A percentile compares a stretch with the other conserved stretches of the same genome.
Conservation (phyloP, 352 stramenopile species). For the Labyrinthula sp. region DNA sequence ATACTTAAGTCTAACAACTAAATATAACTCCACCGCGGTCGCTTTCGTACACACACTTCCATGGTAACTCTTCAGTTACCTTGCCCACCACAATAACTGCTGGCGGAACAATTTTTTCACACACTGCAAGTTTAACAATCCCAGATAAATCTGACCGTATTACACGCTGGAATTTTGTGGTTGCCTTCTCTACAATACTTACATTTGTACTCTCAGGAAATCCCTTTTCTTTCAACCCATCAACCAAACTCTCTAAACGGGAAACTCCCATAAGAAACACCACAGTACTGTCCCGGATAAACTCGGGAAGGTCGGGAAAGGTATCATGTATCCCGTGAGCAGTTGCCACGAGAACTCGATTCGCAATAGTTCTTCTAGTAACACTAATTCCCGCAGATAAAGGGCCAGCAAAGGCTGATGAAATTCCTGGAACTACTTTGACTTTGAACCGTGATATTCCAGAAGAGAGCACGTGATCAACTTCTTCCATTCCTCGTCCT, state of each 20-base stretch:
- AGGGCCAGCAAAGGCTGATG: slow-evolving; percentile 72
- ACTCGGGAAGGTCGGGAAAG: slow-evolving; percentile 65
- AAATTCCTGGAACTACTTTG: slow-evolving; percentile 70
- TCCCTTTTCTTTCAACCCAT: slow-evolving; percentile 48
- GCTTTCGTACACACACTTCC: no score
- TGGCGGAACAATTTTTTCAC: slow-evolving; percentile 8
- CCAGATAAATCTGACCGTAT: slow-evolving; percentile 4
- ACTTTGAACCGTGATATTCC: slow-evolving; percentile 42
- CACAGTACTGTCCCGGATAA: slow-evolving; percentile 76
- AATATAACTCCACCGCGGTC: no score
- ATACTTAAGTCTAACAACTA: no score
- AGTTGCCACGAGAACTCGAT: slow-evolving; percentile 53
- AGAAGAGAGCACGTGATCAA: slow-evolving; percentile 46
- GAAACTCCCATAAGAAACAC: slow-evolving; percentile 93
- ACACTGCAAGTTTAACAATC: slow-evolving; percentile 1
- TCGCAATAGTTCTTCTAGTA: slow-evolving; percentile 76
- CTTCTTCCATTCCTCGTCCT: slow-evolving; percentile 75
- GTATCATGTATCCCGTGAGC: slow-evolving; percentile 34
- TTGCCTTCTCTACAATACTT: slow-evolving; percentile 71
- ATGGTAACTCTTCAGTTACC: slow-evolving; percentile 11
- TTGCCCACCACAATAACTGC: slow-evolving; percentile 14
- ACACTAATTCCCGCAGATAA: slow-evolving; percentile 72
- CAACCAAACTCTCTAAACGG: slow-evolving; percentile 58
- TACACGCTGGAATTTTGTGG: slow-evolving; percentile 52
- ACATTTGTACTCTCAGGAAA: slow-evolving; percentile 70